These are phyloP conservation scores for Dryas alaskensis DNA, from an alignment of 306 rosid genomes.

Conservation along the genomic window DNA sequence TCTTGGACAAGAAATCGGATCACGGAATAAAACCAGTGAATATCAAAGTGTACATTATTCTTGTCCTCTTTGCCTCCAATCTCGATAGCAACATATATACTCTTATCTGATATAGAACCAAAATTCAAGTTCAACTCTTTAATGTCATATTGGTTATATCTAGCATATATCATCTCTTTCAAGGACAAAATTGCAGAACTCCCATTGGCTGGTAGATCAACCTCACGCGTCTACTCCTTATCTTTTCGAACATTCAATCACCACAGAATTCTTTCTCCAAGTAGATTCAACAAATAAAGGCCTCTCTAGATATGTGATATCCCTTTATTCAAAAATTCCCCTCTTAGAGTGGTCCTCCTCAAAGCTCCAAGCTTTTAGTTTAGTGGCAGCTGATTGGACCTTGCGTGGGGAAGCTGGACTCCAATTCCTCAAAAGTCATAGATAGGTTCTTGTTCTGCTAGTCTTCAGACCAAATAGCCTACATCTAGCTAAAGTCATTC, in stretches of 20 bases:
- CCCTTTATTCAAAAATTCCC: constrained; percentile 24
- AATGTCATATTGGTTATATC: not conserved
- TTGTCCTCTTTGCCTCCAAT: constrained; percentile 1
- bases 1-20: constrained; percentile 1
- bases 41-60: not conserved
- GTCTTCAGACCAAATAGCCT: not conserved
- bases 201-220: constrained; percentile 14
- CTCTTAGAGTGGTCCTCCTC: constrained; percentile 22
- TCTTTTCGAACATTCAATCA: constrained; percentile 27
- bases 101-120: constrained; percentile 1
- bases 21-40: not conserved
- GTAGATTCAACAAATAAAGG: constrained; percentile 19
- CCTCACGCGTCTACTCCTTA: constrained; percentile 17
- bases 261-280: constrained; percentile 13
- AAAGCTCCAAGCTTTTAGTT: not conserved
- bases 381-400: constrained; percentile 25
- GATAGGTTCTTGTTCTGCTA: constrained; percentile 3
- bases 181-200: not conserved
- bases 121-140: constrained; percentile 10
- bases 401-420: not conserved
- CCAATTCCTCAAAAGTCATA: not conserved
- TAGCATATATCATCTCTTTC: constrained; percentile 6
- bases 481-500: not conserved
- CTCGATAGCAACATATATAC: constrained; percentile 6
- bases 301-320: not conserved